Evolutionary conservation across 176 grass and related monocot species (phyloP), one percentile per base, ranked within the genome.

Genomic region (Calamus simplicifolius): DNA sequence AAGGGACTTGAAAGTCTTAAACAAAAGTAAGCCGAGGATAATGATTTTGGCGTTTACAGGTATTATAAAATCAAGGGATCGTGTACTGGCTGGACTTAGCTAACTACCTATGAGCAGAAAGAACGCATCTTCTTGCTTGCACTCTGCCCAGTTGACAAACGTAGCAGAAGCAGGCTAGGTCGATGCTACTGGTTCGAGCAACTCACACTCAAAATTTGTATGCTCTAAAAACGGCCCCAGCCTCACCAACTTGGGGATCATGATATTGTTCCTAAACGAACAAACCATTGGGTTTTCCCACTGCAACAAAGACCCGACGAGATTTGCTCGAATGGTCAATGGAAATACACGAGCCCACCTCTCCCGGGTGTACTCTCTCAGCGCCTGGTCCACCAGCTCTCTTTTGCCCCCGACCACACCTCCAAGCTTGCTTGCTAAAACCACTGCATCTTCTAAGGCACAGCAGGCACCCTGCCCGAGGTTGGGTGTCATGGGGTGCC

Each of bases 401-500:
- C 31, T 49, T 19, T 62, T 69, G 35, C 74, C 69, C 0, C 27
- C 3, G 4, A 30, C 26, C 16, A 59, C 27, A 5, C 52, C 56
- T 12, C 86, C 77, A 56, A 95, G 80, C 74, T 59, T 85, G 25
- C 71, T 79, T 18, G 64, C 80, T 18, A 95, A 77, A 43, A 95
- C 71, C 29, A 95, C 82, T 14, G 91, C 81, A 77, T 95, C 91
- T 75, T 95, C 91, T 17, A 95, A 73, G 43, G 91, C 86, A 18
- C 86, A 95, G 72, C 91, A 90, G 2, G 86, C 86, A 8, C 91
- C 91, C 75, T 95, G 91, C 18, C 86, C 91, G 19, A 95, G 82
- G 73, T 95, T 95, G 62, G 91, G 91, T 4, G 91, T 95, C 91
- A 96, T 96, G n/a, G 91, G 91, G 71, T 96, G 91, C 91, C 91